These are phyloP conservation scores for Roridomyces roridus DNA, from an alignment of 768 basidiomycete genomes.

Conservation along the genomic window DNA sequence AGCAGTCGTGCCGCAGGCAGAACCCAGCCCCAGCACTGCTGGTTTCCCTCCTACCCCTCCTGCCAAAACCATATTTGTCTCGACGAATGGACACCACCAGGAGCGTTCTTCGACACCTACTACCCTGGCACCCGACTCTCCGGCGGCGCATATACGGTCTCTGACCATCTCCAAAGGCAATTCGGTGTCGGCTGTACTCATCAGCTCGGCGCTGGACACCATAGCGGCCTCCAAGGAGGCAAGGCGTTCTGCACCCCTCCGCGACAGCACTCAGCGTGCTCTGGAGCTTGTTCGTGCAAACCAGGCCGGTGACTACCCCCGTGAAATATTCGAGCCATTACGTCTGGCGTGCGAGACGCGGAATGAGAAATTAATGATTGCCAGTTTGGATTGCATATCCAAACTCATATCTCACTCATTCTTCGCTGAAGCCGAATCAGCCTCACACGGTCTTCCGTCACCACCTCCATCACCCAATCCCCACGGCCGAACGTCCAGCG, in stretches of 20 bases:
- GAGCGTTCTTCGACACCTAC: conserved; percentile 10
- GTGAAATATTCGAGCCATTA: conserved; percentile 95
- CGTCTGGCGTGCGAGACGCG: conserved; percentile 95
- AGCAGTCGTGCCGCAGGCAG: conserved; percentile 15
- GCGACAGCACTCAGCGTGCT: conserved; percentile 83
- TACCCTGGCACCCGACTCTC: conserved; percentile 9
- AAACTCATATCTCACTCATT: conserved; percentile 98
- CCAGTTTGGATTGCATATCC: conserved; percentile 95
- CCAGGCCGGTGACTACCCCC: conserved; percentile 74
- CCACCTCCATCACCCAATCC: conserved; percentile 79
- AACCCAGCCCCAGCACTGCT: conserved; percentile 12
- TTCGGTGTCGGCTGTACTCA: conserved; percentile 79
- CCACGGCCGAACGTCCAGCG: conserved; percentile 43
- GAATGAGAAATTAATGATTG: conserved; percentile 93
- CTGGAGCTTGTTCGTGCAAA: conserved; percentile 82
- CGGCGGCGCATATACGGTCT: conserved; percentile 54
- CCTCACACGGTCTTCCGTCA: conserved; percentile 58
- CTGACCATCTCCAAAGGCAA: conserved; percentile 71
- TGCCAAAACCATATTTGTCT: conserved; percentile 15
- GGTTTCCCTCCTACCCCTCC: conserved; percentile 27
- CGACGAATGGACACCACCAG: conserved; percentile 19
- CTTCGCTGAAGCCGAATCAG: conserved; percentile 72
- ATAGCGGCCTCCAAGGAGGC: conserved; percentile 91
- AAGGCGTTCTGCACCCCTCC: conserved; percentile 78
- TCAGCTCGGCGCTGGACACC: conserved; percentile 84